Evolutionary conservation across 1,139 yeast genomes (phyloP).

Genomic region (Groenewaldozyma auringiensis): DNA sequence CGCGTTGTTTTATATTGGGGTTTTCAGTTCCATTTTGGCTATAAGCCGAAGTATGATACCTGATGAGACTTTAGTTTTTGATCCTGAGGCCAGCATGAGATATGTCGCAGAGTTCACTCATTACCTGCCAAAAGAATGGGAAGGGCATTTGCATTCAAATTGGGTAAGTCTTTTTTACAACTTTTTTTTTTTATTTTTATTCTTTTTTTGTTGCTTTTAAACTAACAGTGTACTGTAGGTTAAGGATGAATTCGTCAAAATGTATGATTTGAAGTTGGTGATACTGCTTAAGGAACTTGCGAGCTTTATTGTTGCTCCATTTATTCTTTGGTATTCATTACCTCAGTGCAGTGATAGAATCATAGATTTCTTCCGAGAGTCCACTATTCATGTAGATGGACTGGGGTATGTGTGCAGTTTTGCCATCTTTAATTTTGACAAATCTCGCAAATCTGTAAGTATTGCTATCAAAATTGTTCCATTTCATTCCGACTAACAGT

Average conservation of each 20-base stretch:
- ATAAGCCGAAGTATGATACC: constrained; percentile 56
- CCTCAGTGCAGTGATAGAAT: constrained; percentile 66
- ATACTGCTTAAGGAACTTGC: constrained; percentile 72
- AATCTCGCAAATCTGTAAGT: constrained; percentile 15
- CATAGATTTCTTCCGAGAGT: constrained; percentile 84
- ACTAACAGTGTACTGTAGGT: constrained; percentile 37
- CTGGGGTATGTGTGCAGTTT: constrained; percentile 89
- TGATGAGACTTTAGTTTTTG: constrained; percentile 62
- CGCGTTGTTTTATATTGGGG: constrained; percentile 76
- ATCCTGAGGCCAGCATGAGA: constrained; percentile 77
- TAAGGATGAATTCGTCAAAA: constrained; percentile 69
- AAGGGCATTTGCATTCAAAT: constrained; percentile 72
- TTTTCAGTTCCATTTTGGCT: constrained; percentile 80
- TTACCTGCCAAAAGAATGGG: constrained; percentile 82
- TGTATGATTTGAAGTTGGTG: constrained; percentile 66
- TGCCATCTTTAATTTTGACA: constrained; percentile 80
- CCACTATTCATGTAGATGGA: constrained; percentile 86
- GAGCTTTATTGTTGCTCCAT: constrained; percentile 78
- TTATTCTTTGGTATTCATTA: constrained; percentile 74
- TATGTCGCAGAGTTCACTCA: constrained; percentile 84
- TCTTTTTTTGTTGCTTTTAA: background rate
- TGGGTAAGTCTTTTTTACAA: constrained; percentile 6
- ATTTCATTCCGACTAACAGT: background rate
- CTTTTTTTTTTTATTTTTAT: background rate
- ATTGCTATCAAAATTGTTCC: background rate